Base-by-base conservation (phyloP, 1,139 yeast species). In the Geotrichum cucujoidarum region DNA sequence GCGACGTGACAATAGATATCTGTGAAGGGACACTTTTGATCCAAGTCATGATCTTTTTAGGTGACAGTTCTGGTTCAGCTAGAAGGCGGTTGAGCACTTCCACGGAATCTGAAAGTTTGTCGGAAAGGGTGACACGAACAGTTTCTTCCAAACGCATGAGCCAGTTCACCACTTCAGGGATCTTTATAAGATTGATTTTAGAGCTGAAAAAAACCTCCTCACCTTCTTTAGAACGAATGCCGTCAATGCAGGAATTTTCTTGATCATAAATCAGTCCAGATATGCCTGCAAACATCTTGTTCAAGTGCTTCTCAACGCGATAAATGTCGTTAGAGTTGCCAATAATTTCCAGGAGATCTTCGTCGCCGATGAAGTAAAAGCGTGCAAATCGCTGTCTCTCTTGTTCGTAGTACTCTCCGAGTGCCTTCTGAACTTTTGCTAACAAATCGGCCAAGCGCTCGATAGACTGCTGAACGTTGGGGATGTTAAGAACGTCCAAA, bases 321-420 rank as follows among this genome's bases (percentile, higher is more conserved):
- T 54, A 52, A 3, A 78, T 63, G 56, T 82, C 77, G 7, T 66
- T 67, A 0, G 81, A 71, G 50, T 81, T 75, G 3, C 97, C 96
- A 48, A 92, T 76, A 36, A 92, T 76, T 54, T 88, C 95, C 34
- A 92, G 68, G 35, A 92, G 69, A 61, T 90, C 97, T 55, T 89
- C 96, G 60, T 92, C 92, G 5, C 97, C 97, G 34, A 92, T 70
- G 60, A 92, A 90, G 58, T 83, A 89, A 52, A 90, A 84, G 40
- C 97, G 72, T 0, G 96, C 92, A 58, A 84, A 90, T 1, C 74
- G 55, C 43, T 78, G 83, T 55, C 97, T 70, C 60, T 90, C 95
- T 40, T 75, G 77, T 57, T 90, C 97, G 42, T 90, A 71, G 61
- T 82, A 92, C 14, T 86, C 94, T 1, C 82, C 74, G 16, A 92